phyloP scores from a whole-genome alignment of 768 basidiomycete species.

The Cystofilobasidium bisporidii region DNA sequence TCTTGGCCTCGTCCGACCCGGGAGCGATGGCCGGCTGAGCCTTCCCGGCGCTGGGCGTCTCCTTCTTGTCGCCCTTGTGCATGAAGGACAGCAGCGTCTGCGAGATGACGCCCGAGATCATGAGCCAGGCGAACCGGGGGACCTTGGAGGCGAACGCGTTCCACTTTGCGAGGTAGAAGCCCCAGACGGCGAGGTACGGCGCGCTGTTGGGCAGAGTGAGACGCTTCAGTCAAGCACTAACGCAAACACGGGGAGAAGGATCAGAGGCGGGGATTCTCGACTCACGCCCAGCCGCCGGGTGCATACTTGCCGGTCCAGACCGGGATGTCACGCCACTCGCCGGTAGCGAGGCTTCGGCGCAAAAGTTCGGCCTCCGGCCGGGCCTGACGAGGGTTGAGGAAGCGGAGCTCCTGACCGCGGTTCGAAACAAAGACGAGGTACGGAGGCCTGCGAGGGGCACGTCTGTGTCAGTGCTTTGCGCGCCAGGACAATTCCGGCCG shows the following conservation, averaged over 20 bases:
- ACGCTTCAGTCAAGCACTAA: background rate
- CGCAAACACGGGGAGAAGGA: too few relatives aligned
- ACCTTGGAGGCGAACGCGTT: conserved; percentile 16
- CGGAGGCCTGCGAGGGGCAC: conserved; percentile 15
- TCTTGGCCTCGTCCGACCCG: conserved; percentile 18
- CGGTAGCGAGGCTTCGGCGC: conserved; percentile 18
- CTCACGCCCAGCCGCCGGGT: conserved; percentile 9
- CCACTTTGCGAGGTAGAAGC: conserved; percentile 5
- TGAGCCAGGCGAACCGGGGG: conserved; percentile 22
- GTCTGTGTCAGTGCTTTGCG: too few relatives aligned
- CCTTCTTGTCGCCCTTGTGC: background rate
- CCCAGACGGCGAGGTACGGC: conserved; percentile 4
- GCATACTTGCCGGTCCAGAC: conserved; percentile 16
- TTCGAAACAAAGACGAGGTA: conserved; percentile 28
- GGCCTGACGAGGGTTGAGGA: conserved; percentile 22
- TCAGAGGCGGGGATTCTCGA: too few relatives aligned
- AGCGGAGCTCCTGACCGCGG: conserved; percentile 21
- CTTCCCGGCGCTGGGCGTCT: background rate
- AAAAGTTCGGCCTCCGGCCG: conserved; percentile 17
- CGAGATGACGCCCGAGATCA: conserved; percentile 20
- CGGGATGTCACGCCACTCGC: conserved; percentile 20
- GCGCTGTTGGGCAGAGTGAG: background rate
- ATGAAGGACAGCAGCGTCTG: conserved; percentile 20
- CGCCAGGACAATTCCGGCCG: too few relatives aligned
- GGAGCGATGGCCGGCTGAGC: background rate